Conservation (phyloP, 352 stramenopile species). For the Plasmopara muralis region DNA sequence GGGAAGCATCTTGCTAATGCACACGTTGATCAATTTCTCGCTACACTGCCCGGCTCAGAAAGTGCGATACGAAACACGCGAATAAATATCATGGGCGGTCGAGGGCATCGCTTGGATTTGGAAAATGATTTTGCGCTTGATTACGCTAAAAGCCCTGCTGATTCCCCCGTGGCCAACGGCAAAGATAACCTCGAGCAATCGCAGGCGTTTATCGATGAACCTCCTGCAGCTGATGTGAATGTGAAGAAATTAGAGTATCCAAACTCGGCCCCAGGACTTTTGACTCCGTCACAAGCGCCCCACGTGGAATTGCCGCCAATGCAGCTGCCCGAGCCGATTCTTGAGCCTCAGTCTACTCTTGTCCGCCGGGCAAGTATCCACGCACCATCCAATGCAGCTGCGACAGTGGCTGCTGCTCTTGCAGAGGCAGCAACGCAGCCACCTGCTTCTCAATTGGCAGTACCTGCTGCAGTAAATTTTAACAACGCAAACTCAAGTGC, state of each 20-base stretch:
- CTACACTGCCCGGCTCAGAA: slow-evolving; percentile 86
- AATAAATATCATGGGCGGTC: slow-evolving; percentile 90
- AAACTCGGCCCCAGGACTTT: slow-evolving; percentile 27
- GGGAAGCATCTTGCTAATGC: slow-evolving; percentile 30
- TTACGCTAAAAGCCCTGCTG: slow-evolving; percentile 29
- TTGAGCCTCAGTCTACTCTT: slow-evolving; percentile 18
- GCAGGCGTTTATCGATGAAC: slow-evolving; percentile 23
- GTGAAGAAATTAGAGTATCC: slow-evolving; percentile 12
- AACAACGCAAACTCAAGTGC: slow-evolving; percentile 6
- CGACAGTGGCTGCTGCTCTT: slow-evolving; percentile 12
- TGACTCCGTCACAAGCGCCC: slow-evolving; percentile 24
- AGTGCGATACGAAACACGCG: slow-evolving; percentile 85
- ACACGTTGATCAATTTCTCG: slow-evolving; percentile 69
- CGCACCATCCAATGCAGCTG: slow-evolving; percentile 10
- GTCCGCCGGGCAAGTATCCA: slow-evolving; percentile 33
- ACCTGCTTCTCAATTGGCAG: slow-evolving; percentile 3
- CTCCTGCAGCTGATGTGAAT: background rate
- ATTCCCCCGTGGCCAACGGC: slow-evolving; percentile 13
- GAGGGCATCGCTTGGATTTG: slow-evolving; percentile 82
- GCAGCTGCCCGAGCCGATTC: slow-evolving; percentile 27
- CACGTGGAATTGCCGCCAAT: slow-evolving; percentile 21
- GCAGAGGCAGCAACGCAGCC: slow-evolving; percentile 6
- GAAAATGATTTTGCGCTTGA: slow-evolving; percentile 41
- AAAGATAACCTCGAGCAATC: slow-evolving; percentile 21
- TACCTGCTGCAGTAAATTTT: slow-evolving; percentile 2